Conservation (phyloP, 208 protist species). For the Crithidia brevicula region DNA sequence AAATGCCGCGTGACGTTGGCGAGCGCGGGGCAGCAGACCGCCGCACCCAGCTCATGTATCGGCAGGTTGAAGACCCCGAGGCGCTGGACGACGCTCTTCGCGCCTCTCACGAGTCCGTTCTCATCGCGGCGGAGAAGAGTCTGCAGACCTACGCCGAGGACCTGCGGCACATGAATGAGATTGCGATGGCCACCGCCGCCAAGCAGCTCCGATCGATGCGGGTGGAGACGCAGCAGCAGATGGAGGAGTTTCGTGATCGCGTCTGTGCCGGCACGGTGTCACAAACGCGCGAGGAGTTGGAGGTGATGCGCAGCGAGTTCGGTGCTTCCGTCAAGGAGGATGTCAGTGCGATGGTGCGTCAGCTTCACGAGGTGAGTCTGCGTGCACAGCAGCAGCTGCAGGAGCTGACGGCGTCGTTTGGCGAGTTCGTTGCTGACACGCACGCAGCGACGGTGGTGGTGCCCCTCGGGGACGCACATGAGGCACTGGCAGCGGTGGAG, state of each 20-base stretch:
- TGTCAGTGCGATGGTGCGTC: slow-evolving; percentile 40
- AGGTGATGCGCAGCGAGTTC: slow-evolving; percentile 53
- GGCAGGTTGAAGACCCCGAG: slow-evolving; percentile 33
- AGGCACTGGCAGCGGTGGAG: slow-evolving; percentile 28
- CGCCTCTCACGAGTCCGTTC: slow-evolving; percentile 47
- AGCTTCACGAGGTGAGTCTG: slow-evolving; percentile 50
- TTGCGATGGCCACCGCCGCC: slow-evolving; percentile 61
- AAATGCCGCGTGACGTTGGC: background rate
- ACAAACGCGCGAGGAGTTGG: slow-evolving; percentile 53
- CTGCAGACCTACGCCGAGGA: slow-evolving; percentile 66
- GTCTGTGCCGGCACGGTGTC: slow-evolving; percentile 42
- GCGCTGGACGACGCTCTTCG: slow-evolving; percentile 38
- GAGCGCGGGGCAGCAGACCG: slow-evolving; percentile 30
- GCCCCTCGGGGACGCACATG: slow-evolving; percentile 36
- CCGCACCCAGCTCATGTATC: slow-evolving; percentile 25
- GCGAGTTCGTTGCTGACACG: slow-evolving; percentile 42
- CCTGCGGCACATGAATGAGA: slow-evolving; percentile 62
- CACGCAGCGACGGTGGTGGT: slow-evolving; percentile 31
- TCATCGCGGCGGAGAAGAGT: slow-evolving; percentile 60
- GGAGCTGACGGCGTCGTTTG: slow-evolving; percentile 43
- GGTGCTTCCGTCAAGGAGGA: slow-evolving; percentile 35
- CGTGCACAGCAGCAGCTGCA: slow-evolving; percentile 36
- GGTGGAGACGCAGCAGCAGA: slow-evolving; percentile 39
- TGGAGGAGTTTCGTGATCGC: slow-evolving; percentile 57
- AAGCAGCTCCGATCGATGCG: slow-evolving; percentile 64